Conservation (phyloP, 257 asterid genomes). For the Ehretia macrophylla region DNA sequence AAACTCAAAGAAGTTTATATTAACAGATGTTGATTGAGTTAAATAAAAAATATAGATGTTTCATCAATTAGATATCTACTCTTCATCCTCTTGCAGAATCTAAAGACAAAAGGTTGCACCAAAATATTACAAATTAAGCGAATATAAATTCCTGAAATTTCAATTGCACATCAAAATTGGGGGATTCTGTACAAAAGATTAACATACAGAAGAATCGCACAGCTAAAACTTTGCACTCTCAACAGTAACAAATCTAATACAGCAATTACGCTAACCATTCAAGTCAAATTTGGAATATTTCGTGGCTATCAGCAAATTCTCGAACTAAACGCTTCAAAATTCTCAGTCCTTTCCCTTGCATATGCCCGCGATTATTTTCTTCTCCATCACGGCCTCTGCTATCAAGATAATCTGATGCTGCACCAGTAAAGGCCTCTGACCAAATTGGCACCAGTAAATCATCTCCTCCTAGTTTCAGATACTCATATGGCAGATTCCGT, state of each 20-base stretch:
- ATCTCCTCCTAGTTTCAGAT: slow-evolving; percentile 68
- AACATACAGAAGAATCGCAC: too few relatives aligned
- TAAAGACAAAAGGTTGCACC: too few relatives aligned
- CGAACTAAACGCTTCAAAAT: slow-evolving; percentile 64
- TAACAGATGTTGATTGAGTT: too few relatives aligned
- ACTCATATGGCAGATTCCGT: slow-evolving; percentile 70
- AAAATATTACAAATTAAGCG: too few relatives aligned
- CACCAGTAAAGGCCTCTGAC: slow-evolving; percentile 65
- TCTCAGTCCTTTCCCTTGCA: slow-evolving; percentile 85
- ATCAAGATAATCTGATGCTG: slow-evolving; percentile 72
- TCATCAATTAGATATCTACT: too few relatives aligned
- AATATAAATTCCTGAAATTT: too few relatives aligned
- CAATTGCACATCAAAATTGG: too few relatives aligned
- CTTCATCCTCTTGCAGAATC: too few relatives aligned
- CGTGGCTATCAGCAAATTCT: slow-evolving; percentile 89
- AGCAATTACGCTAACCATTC: slow-evolving; percentile 4
- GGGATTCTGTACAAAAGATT: too few relatives aligned
- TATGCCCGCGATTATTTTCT: slow-evolving; percentile 37
- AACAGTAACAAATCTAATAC: too few relatives aligned
- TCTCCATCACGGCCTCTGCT: slow-evolving; percentile 40
- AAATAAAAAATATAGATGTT: too few relatives aligned
- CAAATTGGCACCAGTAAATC: slow-evolving; percentile 68
- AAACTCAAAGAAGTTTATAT: slow-evolving; percentile 41
- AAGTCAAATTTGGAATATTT: slow-evolving; percentile 39
- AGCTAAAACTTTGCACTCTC: too few relatives aligned